Evolutionary conservation across 1,284 basidiomycete species (phyloP), one percentile per base, ranked within the genome.

Genomic region (Cryptococcus sp.): DNA sequence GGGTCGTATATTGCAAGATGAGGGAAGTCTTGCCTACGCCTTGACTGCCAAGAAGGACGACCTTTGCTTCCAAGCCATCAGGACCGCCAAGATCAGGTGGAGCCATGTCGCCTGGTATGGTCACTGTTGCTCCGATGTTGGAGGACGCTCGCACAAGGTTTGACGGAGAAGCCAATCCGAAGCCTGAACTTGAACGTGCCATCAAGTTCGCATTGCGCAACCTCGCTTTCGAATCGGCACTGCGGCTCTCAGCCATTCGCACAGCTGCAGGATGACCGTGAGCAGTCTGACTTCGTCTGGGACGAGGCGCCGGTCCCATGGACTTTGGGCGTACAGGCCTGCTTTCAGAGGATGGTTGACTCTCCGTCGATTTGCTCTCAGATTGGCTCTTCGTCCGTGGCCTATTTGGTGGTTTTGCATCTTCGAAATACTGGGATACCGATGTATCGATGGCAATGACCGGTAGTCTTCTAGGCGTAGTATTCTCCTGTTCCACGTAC

Each of bases 21-120:
- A 98, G 85, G 71, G 91, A 93, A 47, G 95, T 96, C 82, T 96
- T 97, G 69, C 93, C 93, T 53, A 96, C 93, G 87, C 93, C 92
- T 75, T 93, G 93, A 74, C 92, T 93, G 75, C 94, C 94, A 83
- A 97, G 91, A 67, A 97, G 86, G 74, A 97, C 93, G 73, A 97
- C 91, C 84, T 97, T 97, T 68, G 91, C 92, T 82, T 97, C 94
- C 74, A 96, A 69, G 0, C 72, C 72, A 31, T 74, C 70, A 10
- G 68, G 67, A 19, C 71, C 72, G 15, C 73, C 75, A 25, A 74
- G 59, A 62, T 74, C 75, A 20, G 65, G 64, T 17, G 61, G 51
- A 3, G 60, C 58, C 44, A 60, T 50, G 10, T 62, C 68, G n/a
- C 35, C 53, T 7, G 57, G 42, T 19, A 17, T 23, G 22, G 25